Conservation (phyloP, 495 filamentous ascomycete species). For the Chlorociboria aeruginascens region DNA sequence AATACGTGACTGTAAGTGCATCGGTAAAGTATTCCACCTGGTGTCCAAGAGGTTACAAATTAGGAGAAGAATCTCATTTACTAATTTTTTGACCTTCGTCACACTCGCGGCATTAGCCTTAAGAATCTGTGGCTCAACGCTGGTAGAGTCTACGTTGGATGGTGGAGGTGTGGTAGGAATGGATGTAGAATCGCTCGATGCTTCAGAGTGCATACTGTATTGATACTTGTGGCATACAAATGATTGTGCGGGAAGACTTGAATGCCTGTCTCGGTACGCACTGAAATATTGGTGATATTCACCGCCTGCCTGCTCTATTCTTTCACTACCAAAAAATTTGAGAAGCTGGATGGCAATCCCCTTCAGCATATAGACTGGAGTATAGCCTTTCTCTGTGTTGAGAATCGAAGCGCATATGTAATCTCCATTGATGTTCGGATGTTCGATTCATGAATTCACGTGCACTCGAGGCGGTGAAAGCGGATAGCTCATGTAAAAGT, state of each 20-base stretch:
- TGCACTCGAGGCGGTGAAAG: slow-evolving; percentile 27
- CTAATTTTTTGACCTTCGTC: slow-evolving; percentile 17
- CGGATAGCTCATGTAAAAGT: slow-evolving; percentile 27
- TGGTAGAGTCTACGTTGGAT: neutral
- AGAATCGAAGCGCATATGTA: slow-evolving; percentile 41
- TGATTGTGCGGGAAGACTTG: neutral
- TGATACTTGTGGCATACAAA: neutral
- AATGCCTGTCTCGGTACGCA: neutral
- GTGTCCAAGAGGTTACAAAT: slow-evolving; percentile 27
- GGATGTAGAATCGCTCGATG: neutral
- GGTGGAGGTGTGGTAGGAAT: neutral
- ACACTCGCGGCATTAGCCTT: too few species aligned
- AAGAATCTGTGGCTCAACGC: too few species aligned
- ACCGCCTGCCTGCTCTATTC: slow-evolving; percentile 27
- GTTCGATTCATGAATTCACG: slow-evolving; percentile 37
- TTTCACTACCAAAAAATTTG: slow-evolving; percentile 47
- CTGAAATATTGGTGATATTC: slow-evolving; percentile 1
- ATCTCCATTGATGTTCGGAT: slow-evolving; percentile 38
- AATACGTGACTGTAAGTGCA: too few species aligned
- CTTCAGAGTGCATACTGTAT: neutral
- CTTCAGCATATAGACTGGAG: slow-evolving; percentile 38
- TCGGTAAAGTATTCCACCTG: too few species aligned
- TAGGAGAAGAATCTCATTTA: slow-evolving; percentile 29
- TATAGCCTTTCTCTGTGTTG: slow-evolving; percentile 28
- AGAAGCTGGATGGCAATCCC: slow-evolving; percentile 40